Base-by-base conservation (phyloP, 352 stramenopile genomes). In the Blastocystis sp. region DNA sequence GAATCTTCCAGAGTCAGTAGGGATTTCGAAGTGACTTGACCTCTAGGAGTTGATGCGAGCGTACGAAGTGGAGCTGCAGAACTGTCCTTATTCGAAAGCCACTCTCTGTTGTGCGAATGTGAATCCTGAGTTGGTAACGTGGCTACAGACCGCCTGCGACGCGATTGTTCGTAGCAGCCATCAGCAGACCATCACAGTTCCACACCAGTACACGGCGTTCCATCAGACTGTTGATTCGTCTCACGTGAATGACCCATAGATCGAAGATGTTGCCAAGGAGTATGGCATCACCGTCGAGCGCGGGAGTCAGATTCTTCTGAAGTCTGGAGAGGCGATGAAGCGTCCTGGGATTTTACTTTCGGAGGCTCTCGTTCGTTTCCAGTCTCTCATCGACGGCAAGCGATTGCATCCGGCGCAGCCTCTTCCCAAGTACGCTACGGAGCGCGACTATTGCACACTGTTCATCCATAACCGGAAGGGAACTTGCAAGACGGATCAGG, bases 91-190 rank as follows among this genome's bases (percentile, higher is more conserved):
- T 43, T 26, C 55, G n/a, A 76, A 79, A 41, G 43, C 77, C 45
- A 53, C 66, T 43, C 77, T 88, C 0, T 63, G 47, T 54, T 77
- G 43, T 37, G 77, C 41, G 7, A 66, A n/a, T 13, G n/a, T 79
- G 43, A 64, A 77, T 41, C 77, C 77, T 41, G 77, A 88, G 77
- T 37, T 88, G 20, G 77, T 88, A 11, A 88, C 62, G 9, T 88
- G 77, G 77, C 43, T 88, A 0, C 41, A 79, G 56, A 88, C 62
- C 26, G 62, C 62, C 3, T 88, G 62, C 50, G 77, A 88, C 20
- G 66, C 77, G 18, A 76, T 88, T 34, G 61, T 41, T 11, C 53
- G 73, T 43, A n/a, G 43, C 26, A 43, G 43, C 4, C 59, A 45
- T 50, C 73, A 50, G 39, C 73, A 84, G 73, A 23, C 73, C 11